Evolutionary conservation across 2,329 filamentous ascomycete species (phyloP), one percentile per base, ranked within the genome.

Genomic region (Xylaria sp.): DNA sequence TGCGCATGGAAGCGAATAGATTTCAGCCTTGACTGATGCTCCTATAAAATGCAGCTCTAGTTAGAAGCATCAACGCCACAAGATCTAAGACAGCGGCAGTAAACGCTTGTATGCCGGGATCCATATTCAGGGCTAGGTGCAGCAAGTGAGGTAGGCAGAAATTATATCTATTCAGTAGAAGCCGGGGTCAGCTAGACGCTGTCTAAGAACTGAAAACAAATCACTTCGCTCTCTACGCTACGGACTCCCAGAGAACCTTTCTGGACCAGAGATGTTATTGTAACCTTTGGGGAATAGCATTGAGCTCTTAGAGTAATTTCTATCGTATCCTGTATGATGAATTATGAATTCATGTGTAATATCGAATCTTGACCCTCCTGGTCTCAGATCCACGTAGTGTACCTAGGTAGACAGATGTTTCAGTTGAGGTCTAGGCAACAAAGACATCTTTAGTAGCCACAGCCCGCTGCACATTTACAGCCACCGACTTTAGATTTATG

Each of bases 131-230:
- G 13, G 61, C 23, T 13, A 56, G 56, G 20, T 62, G 52, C 46
- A 66, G 56, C 58, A 63, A 15, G 41, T 34, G 25, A 63, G 20
- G 39, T 64, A 64, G 18, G 44, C 37, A 44, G 39, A 39, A 12
- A 59, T 12, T 18, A 28, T 18, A 56, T 50, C 48, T 34, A 59
- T 56, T 37, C 51, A 39, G 18, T 28, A 55, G 23, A 15, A 6
- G 8, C 0, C 20, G n/a, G 48, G 20, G 20, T 39, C 15, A 54
- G 23, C 41, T 37, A 50, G 2, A 5, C 20, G 25, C 5, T 2
- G 12, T 28, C 15, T 12, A n/a, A 13, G 51, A 34, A 46, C 8
- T 20, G 15, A 50, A 13, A 59, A 41, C 34, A 34, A 41, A 39
- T 52, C 13, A 69, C 57, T 37, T 55, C 48, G 10, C 37, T 46